Evolutionary conservation across 306 rosid species (phyloP).

Genomic region (Dryas drummondii): DNA sequence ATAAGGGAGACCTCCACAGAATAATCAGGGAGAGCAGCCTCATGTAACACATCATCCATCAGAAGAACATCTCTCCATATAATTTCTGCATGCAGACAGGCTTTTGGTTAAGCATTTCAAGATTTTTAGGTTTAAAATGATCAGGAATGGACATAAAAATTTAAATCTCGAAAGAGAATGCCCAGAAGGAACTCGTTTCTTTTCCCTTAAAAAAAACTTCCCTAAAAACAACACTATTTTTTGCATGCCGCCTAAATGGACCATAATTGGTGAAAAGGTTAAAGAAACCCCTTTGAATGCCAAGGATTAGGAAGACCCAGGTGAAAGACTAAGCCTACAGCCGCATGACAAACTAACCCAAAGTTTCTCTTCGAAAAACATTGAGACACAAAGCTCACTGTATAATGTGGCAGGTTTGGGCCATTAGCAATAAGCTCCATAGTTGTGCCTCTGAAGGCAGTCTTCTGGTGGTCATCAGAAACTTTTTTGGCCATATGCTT

Average conservation of each 20-base stretch:
- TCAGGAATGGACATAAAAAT: neutral
- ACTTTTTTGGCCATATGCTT: neutral
- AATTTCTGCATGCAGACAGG: conserved; percentile 44
- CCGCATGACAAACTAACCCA: neutral
- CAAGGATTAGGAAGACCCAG: neutral
- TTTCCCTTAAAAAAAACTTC: too few species aligned
- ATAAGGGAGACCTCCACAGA: conserved; percentile 60
- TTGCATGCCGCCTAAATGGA: neutral
- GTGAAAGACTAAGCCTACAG: neutral
- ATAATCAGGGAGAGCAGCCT: conserved; percentile 59
- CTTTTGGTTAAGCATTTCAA: conserved; percentile 19
- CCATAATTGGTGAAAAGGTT: neutral
- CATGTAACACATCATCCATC: conserved; percentile 69
- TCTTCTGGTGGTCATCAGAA: neutral
- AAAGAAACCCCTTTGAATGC: neutral
- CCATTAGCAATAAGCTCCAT: neutral
- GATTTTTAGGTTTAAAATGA: conserved; percentile 9
- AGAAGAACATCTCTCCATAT: conserved; percentile 66
- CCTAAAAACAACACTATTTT: neutral
- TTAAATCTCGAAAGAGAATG: neutral
- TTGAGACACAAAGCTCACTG: too few species aligned
- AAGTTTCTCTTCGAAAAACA: neutral
- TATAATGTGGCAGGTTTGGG: too few species aligned
- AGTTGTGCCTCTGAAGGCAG: neutral
- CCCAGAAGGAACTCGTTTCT: too few species aligned